Conservation (phyloP, 2,329 filamentous ascomycete species). For the Mycogone perniciosa region DNA sequence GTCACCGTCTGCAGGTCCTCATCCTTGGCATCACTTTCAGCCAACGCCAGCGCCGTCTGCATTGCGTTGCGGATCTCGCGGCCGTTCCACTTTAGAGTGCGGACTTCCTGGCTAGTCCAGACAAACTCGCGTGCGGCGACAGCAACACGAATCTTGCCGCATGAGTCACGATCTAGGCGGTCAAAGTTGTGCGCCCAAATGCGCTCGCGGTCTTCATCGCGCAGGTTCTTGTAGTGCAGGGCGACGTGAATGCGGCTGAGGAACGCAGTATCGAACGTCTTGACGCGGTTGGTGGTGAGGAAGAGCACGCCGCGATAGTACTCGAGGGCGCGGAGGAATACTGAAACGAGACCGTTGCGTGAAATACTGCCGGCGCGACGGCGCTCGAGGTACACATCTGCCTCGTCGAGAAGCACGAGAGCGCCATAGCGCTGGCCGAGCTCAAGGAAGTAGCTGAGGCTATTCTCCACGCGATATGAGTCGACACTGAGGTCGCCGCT, state of each 20-base stretch:
- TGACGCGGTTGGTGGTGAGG: conserved; percentile 45
- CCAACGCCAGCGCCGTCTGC: conserved; percentile 39
- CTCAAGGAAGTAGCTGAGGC: conserved; percentile 42
- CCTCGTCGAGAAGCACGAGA: conserved; percentile 52
- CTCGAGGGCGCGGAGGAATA: conserved; percentile 46
- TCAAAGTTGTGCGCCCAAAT: conserved; percentile 43
- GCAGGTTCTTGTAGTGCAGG: conserved; percentile 38
- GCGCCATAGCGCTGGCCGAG: conserved; percentile 45
- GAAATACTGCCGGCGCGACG: conserved; percentile 38
- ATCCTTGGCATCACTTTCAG: conserved; percentile 36
- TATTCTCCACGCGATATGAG: conserved; percentile 33
- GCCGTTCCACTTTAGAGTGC: conserved; percentile 35
- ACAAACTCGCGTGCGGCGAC: conserved; percentile 35
- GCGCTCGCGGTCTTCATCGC: conserved; percentile 35
- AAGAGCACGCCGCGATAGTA: conserved; percentile 46
- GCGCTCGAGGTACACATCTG: conserved; percentile 53
- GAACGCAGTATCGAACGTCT: conserved; percentile 42
- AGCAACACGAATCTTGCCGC: conserved; percentile 30
- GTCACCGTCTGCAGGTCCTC: conserved; percentile 25
- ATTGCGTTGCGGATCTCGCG: conserved; percentile 38
- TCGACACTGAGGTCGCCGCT: conserved; percentile 41
- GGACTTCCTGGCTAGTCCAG: conserved; percentile 31
- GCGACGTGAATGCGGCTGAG: conserved; percentile 44
- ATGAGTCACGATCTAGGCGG: conserved; percentile 36
- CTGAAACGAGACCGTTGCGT: conserved; percentile 42